Base-by-base conservation (phyloP, 2,329 filamentous ascomycete species). In the Daldinia eschscholtzii region DNA sequence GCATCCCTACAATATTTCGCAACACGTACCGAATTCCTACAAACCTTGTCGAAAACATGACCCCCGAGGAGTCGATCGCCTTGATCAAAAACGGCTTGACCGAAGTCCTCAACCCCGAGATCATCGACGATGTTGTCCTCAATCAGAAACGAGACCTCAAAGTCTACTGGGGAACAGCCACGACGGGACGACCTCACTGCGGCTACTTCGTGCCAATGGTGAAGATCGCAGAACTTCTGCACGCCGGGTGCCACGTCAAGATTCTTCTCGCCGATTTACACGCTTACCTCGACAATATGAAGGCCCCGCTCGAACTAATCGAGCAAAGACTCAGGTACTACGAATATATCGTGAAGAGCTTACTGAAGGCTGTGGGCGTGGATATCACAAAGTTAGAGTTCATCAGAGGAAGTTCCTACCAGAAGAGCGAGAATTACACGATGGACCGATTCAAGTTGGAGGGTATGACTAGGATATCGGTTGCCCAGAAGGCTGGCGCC, bases 161-260 rank as follows among this genome's bases (percentile, higher is more conserved):
- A 79, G 89, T 97, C 80, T 97, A 97, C 88, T 97, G 93, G 93
- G 92, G 89, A 46, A 95, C 92, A 42, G 92, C 93, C 18, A 93
- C 93, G 46, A 72, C 68, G 48, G 68, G 68, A 1, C 87, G 91
- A 67, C 94, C 94, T 61, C 94, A 98, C 80, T 92, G 89, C 79
- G 94, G 93, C 74, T 97, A 97, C 86, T 93, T 97, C 70, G 92
- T 96, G 9, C 91, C 94, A 5, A 91, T 92, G 74, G 88, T 97
- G 78, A 98, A 98, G 82, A 92, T 98, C 70, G 94, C 93, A 42
- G 91, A 98, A 79, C 89, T 97, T 76, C 88, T 98, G 37, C 87
- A 89, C 39, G 94, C 95, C 33, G 94, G 92, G 41, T 97, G 93
- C 83, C 88, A 94, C 67, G 89, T 97, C 67, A 92, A 89, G 63